These are phyloP conservation scores for Ophiostoma tasmaniense DNA, from an alignment of 2,329 filamentous ascomycete genomes.

Conservation along the genomic window DNA sequence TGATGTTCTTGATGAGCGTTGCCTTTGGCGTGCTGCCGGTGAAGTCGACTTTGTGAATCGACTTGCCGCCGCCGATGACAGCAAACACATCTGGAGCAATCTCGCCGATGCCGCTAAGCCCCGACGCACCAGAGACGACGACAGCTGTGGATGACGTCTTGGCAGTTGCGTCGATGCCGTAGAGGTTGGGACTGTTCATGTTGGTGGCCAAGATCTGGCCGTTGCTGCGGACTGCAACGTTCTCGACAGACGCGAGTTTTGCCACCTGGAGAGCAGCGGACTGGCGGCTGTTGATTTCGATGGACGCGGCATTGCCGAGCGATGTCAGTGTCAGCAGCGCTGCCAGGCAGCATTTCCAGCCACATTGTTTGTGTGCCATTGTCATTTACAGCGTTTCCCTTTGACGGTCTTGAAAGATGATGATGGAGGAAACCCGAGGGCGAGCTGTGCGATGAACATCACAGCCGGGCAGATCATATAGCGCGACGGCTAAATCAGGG, in stretches of 20 bases:
- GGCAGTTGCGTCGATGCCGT: background rate
- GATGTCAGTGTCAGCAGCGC: background rate
- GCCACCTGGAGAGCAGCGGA: background rate
- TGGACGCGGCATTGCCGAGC: background rate
- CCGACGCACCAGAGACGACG: background rate
- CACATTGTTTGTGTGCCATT: background rate
- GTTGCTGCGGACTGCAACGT: conserved; percentile 27
- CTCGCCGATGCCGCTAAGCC: background rate
- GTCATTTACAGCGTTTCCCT: background rate
- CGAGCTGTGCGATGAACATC: too few species aligned
- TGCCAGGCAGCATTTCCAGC: background rate
- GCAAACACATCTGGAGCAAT: background rate
- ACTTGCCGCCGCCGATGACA: background rate
- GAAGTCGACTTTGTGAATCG: background rate
- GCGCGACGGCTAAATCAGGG: too few species aligned
- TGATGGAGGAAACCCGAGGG: too few species aligned
- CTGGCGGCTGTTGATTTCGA: background rate
- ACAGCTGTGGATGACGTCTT: background rate
- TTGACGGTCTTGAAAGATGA: too few species aligned
- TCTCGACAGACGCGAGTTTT: conserved; percentile 24
- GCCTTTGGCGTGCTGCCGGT: background rate
- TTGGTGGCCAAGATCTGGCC: conserved; percentile 28
- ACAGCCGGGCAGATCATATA: too few species aligned
- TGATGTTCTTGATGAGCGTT: background rate
- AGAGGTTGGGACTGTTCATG: conserved; percentile 27